phyloP scores from a whole-genome alignment of 2,329 filamentous ascomycete genomes.

The Xylaria arbuscula region DNA sequence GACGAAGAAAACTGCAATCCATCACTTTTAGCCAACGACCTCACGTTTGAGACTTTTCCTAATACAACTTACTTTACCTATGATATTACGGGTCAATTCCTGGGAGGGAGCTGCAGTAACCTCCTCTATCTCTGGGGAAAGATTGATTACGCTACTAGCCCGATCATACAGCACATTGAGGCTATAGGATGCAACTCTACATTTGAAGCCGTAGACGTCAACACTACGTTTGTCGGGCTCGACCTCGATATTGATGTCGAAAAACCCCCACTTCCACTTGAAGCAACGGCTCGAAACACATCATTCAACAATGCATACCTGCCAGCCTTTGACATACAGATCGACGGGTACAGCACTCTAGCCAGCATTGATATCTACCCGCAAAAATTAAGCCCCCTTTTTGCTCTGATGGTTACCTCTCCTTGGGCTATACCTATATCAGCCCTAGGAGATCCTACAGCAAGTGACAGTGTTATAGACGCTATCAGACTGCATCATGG shows the following conservation, averaged over 20 bases:
- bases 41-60: not conserved
- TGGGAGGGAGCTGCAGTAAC: not conserved
- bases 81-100: not conserved
- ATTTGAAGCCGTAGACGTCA: slow-evolving; percentile 1
- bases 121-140: slow-evolving; percentile 16
- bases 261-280: not conserved
- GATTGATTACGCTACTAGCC: not conserved
- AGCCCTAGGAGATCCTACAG: not conserved
- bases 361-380: not conserved
- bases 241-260: not conserved
- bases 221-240: not conserved
- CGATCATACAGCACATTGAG: not conserved
- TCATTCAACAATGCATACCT: not conserved
- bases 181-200: not conserved
- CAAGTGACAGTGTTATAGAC: not conserved
- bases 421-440: slow-evolving; percentile 12
- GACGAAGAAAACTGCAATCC: not conserved
- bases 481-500: slow-evolving; percentile 8
- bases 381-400: not conserved
- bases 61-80: slow-evolving; percentile 3
- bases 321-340: not conserved
- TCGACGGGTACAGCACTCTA: not conserved
- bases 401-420: not conserved
- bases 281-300: not conserved
- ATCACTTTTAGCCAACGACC: too few relatives aligned